Conservation (phyloP, 1,284 basidiomycete species). For the Cryptococcus sp. region DNA sequence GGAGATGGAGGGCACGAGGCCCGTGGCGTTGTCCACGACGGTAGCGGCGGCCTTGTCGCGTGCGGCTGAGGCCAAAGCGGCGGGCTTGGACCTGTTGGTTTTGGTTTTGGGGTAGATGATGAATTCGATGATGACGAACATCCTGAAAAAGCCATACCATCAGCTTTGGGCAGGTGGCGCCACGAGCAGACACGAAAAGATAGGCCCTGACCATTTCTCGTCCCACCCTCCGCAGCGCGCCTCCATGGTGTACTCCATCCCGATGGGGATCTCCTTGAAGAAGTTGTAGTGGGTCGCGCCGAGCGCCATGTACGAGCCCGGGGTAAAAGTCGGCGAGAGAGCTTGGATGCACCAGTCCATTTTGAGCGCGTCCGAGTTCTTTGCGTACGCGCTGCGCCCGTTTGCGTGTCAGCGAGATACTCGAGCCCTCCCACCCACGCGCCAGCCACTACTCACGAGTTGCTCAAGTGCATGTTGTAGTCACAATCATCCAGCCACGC, state of each 20-base stretch:
- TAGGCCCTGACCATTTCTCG: constrained; percentile 73
- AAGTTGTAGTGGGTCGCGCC: constrained; percentile 71
- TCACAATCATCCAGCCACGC: constrained; percentile 49
- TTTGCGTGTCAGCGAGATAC: neutral
- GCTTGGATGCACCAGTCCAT: constrained; percentile 55
- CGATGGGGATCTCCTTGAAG: constrained; percentile 73
- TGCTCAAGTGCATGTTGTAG: constrained; percentile 49
- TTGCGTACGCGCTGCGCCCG: constrained; percentile 35
- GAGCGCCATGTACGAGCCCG: constrained; percentile 66
- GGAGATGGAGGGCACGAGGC: constrained; percentile 23
- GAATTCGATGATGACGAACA: constrained; percentile 64
- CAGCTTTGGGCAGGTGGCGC: neutral
- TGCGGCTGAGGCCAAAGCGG: neutral
- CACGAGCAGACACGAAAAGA: neutral
- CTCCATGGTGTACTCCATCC: constrained; percentile 66
- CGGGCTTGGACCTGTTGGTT: constrained; percentile 7
- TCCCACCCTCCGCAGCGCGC: constrained; percentile 70
- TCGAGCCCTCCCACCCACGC: neutral
- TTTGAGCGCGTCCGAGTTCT: constrained; percentile 56
- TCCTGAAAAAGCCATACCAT: constrained; percentile 48
- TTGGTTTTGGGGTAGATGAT: constrained; percentile 58
- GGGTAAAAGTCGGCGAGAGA: constrained; percentile 63
- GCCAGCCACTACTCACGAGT: constrained; percentile 30
- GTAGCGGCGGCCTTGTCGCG: neutral
- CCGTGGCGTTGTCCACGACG: neutral